These are phyloP conservation scores for Vaccinium myrtillus DNA, from an alignment of 148 eudicot genomes.

Conservation along the genomic window DNA sequence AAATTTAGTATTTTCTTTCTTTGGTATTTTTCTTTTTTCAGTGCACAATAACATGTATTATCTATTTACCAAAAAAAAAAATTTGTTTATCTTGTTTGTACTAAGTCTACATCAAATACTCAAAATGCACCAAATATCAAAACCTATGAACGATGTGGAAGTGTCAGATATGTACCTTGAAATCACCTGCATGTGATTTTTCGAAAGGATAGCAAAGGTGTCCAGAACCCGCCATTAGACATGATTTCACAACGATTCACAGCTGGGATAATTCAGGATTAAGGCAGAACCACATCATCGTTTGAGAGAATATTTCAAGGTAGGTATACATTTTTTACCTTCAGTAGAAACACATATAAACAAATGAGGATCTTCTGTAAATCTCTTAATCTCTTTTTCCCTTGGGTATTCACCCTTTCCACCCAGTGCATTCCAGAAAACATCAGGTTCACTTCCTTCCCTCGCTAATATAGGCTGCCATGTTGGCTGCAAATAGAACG, in stretches of 20 bases:
- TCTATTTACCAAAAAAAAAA: too few relatives aligned
- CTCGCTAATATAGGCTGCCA: constrained; percentile 46
- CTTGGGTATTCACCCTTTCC: constrained; percentile 40
- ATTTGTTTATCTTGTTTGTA: background rate
- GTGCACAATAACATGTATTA: background rate
- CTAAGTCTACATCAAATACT: background rate
- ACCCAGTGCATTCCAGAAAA: constrained; percentile 37
- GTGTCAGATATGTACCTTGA: constrained; percentile 31
- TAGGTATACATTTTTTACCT: constrained; percentile 21
- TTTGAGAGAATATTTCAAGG: constrained; percentile 6
- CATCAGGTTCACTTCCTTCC: constrained; percentile 44
- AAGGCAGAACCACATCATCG: constrained; percentile 22
- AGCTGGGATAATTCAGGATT: constrained; percentile 21
- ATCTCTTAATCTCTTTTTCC: constrained; percentile 23
- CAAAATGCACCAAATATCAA: constrained; percentile 1
- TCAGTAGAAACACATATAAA: constrained; percentile 30
- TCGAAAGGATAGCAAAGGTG: constrained; percentile 10
- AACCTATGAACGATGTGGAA: constrained; percentile 12
- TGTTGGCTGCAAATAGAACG: constrained; percentile 32
- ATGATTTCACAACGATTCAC: constrained; percentile 24
- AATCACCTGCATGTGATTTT: constrained; percentile 29
- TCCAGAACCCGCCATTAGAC: constrained; percentile 29
- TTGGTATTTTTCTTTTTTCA: background rate
- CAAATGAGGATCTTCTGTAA: constrained; percentile 36
- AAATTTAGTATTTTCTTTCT: background rate